These are phyloP conservation scores for Trametes versicolor DNA, from an alignment of 1,284 basidiomycete species.

Conservation along the genomic window DNA sequence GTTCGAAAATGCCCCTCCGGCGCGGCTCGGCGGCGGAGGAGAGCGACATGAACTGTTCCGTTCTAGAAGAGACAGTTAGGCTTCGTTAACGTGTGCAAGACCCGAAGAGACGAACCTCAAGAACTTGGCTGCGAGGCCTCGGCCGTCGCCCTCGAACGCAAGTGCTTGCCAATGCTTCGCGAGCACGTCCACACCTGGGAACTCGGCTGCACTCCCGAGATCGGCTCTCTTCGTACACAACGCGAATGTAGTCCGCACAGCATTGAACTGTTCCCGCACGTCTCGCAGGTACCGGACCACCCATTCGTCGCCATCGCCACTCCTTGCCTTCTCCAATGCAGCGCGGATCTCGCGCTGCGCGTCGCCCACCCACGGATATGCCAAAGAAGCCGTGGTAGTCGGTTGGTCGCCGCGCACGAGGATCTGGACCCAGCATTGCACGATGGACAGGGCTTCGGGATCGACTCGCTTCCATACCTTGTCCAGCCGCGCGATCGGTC, in stretches of 20 bases:
- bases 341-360: conserved; percentile 52
- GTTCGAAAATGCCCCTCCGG: conserved; percentile 75
- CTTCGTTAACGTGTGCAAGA: conserved; percentile 15
- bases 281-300: conserved; percentile 51
- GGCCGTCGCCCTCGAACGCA: conserved; percentile 52
- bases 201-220: conserved; percentile 41
- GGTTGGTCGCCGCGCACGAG: conserved; percentile 49
- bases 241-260: conserved; percentile 59
- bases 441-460: conserved; percentile 58
- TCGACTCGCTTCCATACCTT: conserved; percentile 83
- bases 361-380: conserved; percentile 78
- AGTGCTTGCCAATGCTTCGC: conserved; percentile 62
- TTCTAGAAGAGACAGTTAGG: conserved; percentile 49
- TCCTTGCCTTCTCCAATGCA: conserved; percentile 54
- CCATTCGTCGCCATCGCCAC: conserved; percentile 55
- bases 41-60: conserved; percentile 81
- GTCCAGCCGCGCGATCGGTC: conserved; percentile 76
- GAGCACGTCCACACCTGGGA: conserved; percentile 61
- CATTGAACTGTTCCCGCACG: conserved; percentile 60
- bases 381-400: conserved; percentile 53
- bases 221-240: conserved; percentile 57
- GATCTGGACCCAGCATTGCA: conserved; percentile 73
- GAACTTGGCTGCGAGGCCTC: conserved; percentile 64
- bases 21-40: conserved; percentile 80
- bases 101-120: conserved; percentile 56